Percentiles rank a stretch among this genome's conserved stretches.
Conservation (phyloP, 1,284 basidiomycete genomes). For the Sanghuangporus sanghuang region DNA sequence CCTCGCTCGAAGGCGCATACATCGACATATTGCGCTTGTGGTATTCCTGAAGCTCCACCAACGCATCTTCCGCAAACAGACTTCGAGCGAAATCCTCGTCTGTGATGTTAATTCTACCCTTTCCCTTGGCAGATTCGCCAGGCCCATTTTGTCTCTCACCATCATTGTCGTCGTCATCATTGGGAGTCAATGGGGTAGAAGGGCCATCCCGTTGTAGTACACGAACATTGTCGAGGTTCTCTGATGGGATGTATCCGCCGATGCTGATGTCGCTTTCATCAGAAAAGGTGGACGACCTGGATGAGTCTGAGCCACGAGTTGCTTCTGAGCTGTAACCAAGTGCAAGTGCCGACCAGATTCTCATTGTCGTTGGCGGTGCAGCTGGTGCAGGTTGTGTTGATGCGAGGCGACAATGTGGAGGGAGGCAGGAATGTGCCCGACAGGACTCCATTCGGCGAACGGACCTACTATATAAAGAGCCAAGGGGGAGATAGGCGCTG, state of each 20-base stretch:
- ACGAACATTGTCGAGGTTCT: background rate
- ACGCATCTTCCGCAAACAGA: constrained; percentile 4
- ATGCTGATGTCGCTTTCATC: background rate
- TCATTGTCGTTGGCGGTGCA: background rate
- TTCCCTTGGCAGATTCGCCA: background rate
- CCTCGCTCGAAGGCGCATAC: background rate
- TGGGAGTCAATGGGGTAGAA: no score
- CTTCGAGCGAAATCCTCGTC: constrained; percentile 7
- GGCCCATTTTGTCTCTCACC: background rate
- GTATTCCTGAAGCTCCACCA: constrained; percentile 1
- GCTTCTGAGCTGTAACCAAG: background rate
- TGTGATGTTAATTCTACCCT: background rate
- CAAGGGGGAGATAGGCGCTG: background rate
- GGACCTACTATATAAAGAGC: constrained; percentile 1
- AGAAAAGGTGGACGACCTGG: background rate
- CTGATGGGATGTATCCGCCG: background rate
- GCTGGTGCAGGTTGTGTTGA: background rate
- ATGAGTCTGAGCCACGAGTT: background rate
- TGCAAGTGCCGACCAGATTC: background rate
- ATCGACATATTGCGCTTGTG: background rate
- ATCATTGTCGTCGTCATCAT: no score
- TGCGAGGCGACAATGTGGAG: background rate
- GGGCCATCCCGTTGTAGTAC: no score
- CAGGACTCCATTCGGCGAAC: background rate
- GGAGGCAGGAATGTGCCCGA: background rate